A percentile compares a stretch with the other conserved stretches of the same genome.
Conservation (phyloP, 805 yeast genomes). For the Candida boidinii region DNA sequence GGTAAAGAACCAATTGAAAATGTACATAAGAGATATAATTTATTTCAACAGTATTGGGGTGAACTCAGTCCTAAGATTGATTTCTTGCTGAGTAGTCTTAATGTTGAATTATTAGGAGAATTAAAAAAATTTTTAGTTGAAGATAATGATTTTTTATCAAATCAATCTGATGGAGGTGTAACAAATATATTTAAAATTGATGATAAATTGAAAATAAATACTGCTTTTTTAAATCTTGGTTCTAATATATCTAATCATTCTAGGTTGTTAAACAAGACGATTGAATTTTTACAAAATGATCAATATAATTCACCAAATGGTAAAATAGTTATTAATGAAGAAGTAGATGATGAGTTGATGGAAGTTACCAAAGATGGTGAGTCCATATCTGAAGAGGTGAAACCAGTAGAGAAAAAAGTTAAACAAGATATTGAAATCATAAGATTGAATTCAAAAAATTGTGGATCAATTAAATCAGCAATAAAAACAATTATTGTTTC, state of each 20-base stretch:
- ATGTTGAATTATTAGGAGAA: conserved; percentile 25
- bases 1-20: conserved; percentile 34
- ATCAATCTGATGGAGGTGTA: neutral
- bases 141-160: conserved; percentile 1
- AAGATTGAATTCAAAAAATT: conserved; percentile 28
- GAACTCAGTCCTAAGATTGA: conserved; percentile 23
- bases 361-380: too few species aligned
- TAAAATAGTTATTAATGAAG: too few species aligned
- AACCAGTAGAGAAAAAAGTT: conserved; percentile 5
- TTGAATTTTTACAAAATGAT: conserved; percentile 8
- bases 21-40: conserved; percentile 29
- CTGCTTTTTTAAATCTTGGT: conserved; percentile 32
- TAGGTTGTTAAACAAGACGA: conserved; percentile 22
- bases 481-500: conserved; percentile 25
- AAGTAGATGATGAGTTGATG: too few species aligned
- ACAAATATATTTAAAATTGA: conserved; percentile 1
- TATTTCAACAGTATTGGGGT: conserved; percentile 32
- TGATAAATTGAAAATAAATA: conserved; percentile 20
- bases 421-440: conserved; percentile 14
- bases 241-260: conserved; percentile 34
- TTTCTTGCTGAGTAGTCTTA: conserved; percentile 22
- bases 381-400: too few species aligned
- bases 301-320: too few species aligned
- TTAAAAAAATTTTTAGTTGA: conserved; percentile 17
- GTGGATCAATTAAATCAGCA: conserved; percentile 28